Percentiles rank a stretch among this genome's conserved stretches.
Evolutionary conservation across 495 filamentous ascomycete genomes (phyloP).

Genomic region (Penicillium simplicissimum): DNA sequence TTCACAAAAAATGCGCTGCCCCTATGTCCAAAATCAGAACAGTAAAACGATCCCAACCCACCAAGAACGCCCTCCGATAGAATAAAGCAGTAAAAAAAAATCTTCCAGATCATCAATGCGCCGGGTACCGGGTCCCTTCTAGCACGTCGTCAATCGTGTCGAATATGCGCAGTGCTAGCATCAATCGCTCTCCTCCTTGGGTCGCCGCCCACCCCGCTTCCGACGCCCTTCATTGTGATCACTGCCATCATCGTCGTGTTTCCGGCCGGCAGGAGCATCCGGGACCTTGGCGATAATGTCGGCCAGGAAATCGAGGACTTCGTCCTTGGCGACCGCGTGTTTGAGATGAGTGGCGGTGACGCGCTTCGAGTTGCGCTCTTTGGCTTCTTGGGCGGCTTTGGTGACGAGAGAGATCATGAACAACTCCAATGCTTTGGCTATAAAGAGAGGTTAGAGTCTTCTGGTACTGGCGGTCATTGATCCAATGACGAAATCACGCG

Average conservation of each 20-base stretch:
- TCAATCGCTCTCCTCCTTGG: constrained; percentile 52
- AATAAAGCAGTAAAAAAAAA: constrained; percentile 9
- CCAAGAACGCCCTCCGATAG: constrained; percentile 29
- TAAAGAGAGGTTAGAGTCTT: constrained; percentile 20
- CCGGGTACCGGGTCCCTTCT: constrained; percentile 28
- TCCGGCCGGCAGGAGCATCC: constrained; percentile 62
- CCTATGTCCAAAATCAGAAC: constrained; percentile 6
- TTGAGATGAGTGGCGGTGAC: constrained; percentile 90
- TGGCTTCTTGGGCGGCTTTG: constrained; percentile 81
- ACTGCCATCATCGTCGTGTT: constrained; percentile 54
- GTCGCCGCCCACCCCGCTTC: constrained; percentile 45
- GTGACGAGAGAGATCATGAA: constrained; percentile 95
- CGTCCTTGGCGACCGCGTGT: constrained; percentile 78
- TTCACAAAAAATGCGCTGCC: constrained; percentile 40
- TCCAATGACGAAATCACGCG: neutral
- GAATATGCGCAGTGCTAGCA: constrained; percentile 2
- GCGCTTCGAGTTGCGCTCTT: constrained; percentile 78
- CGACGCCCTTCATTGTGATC: constrained; percentile 52
- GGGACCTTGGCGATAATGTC: constrained; percentile 90
- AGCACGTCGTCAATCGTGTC: constrained; percentile 30
- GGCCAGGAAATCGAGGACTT: constrained; percentile 87
- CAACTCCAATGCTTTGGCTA: constrained; percentile 86
- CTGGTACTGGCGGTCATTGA: neutral
- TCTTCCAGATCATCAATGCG: constrained; percentile 20
- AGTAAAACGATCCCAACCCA: constrained; percentile 29